Percentiles rank a stretch among this genome's conserved stretches.
Conservation (phyloP, 805 yeast species). For the Yueomyces sp. region DNA sequence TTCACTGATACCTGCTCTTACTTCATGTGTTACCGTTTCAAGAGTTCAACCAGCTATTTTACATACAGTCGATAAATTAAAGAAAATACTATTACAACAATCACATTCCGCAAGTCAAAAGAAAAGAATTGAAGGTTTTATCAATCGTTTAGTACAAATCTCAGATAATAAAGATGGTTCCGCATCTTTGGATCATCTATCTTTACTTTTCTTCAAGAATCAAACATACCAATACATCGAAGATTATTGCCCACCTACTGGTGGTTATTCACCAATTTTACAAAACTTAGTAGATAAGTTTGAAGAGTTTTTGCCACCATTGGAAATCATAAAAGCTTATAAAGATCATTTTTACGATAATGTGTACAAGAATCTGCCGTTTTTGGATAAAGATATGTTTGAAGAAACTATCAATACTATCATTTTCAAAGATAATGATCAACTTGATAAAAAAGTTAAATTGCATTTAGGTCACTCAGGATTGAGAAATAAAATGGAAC, state of each 20-base stretch:
- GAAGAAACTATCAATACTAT: slow-evolving; percentile 18
- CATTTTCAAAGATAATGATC: slow-evolving; percentile 3
- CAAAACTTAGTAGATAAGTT: slow-evolving; percentile 11
- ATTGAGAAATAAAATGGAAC: slow-evolving; percentile 18
- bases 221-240: slow-evolving; percentile 15
- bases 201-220: not conserved
- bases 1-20: slow-evolving; percentile 19
- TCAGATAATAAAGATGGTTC: not conserved
- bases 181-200: not conserved
- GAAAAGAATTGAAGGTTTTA: slow-evolving; percentile 15
- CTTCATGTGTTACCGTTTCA: slow-evolving; percentile 11
- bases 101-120: slow-evolving; percentile 13
- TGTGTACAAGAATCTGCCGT: slow-evolving; percentile 18
- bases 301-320: slow-evolving; percentile 17
- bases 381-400: slow-evolving; percentile 16
- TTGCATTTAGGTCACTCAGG: slow-evolving; percentile 15
- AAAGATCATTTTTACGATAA: slow-evolving; percentile 17
- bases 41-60: not conserved
- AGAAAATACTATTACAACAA: slow-evolving; percentile 13
- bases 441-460: slow-evolving; percentile 6
- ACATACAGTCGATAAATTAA: slow-evolving; percentile 7
- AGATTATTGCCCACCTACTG: slow-evolving; percentile 13
- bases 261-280: slow-evolving; percentile 13
- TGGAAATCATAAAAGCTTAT: slow-evolving; percentile 11
- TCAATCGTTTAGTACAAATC: slow-evolving; percentile 12